A percentile compares a stretch with the other conserved stretches of the same genome.
Conservation (phyloP, 2,329 filamentous ascomycete species). For the Botrytis fabae region DNA sequence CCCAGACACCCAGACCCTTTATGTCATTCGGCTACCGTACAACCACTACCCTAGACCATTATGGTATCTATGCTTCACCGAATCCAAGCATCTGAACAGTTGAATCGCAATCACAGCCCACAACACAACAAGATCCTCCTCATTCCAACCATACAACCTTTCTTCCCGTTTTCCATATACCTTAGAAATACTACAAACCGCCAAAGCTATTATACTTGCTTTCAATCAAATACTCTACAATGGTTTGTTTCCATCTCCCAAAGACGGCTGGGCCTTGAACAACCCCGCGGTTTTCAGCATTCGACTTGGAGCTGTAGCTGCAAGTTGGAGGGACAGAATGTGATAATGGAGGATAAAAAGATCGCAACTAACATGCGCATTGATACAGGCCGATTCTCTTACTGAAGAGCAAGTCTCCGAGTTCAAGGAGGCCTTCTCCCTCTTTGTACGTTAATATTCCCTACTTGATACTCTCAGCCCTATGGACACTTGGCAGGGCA, state of each 20-base stretch:
- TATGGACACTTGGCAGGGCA: slow-evolving; percentile 25
- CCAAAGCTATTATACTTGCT: background rate
- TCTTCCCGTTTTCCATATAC: background rate
- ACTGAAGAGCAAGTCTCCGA: slow-evolving; percentile 99
- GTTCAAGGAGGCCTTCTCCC: slow-evolving; percentile 99
- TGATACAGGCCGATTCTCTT: slow-evolving; percentile 83
- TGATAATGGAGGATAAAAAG: no score
- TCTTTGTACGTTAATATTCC: slow-evolving; percentile 78
- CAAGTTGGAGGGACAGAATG: background rate
- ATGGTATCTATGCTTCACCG: slow-evolving; percentile 13
- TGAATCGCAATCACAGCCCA: slow-evolving; percentile 17
- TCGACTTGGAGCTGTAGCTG: background rate
- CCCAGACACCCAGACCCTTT: background rate
- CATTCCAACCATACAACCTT: background rate
- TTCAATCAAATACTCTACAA: background rate
- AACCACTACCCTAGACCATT: background rate
- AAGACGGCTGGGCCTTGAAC: background rate
- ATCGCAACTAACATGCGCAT: slow-evolving; percentile 26
- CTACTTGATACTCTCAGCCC: slow-evolving; percentile 26
- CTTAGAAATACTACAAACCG: background rate
- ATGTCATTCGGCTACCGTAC: slow-evolving; percentile 13
- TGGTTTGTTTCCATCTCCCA: background rate
- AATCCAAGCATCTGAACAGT: slow-evolving; percentile 13
- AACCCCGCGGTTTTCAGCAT: slow-evolving; percentile 5
- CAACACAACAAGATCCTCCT: slow-evolving; percentile 9